Evolutionary conservation across 2,329 filamentous ascomycete genomes (phyloP), one percentile per base, ranked within the genome.

Genomic region (Phyllosticta citrichinensis): DNA sequence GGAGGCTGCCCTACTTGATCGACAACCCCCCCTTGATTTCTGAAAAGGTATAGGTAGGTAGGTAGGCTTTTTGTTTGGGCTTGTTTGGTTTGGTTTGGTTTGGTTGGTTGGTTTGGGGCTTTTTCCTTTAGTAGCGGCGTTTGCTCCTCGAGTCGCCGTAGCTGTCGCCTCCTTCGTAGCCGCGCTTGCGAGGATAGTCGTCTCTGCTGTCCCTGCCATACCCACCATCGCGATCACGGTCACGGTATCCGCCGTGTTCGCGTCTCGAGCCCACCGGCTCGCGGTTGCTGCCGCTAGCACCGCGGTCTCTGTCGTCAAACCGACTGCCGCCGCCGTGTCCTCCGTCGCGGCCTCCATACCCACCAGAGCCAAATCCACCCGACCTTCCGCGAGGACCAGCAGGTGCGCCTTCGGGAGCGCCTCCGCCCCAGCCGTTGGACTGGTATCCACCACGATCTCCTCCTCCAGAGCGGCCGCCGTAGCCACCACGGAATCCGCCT

Each of bases 201-300:
- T 62, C 60, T 24, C 54, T 24, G 27, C 54, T 24, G 27, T 56
- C 54, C n/a, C 60, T 54, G 59, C 55, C 59, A 56, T 62, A 59
- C 50, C 56, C 61, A 59, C 56, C 57, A 10, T 57, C 55, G 53
- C 62, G 58, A 54, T 63, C 62, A 14, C 56, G 51, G 62, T 77
- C 76, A 58, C 81, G 77, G 64, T 83, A 79, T 64, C 79, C 74
- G 68, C 77, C 77, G 67, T 80, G 80, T 72, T 79, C 79, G 65
- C 87, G 84, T 68, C 85, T 76, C 58, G 85, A 84, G 69, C 88
- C 86, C 71, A 94, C 84, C 64, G 89, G 90, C 73, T 95, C 91
- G 75, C 88, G 87, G 76, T 95, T 94, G 77, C 89, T 89, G 66
- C 89, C 89, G 61, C 84, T 87, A 63, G 81, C 75, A 66, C 79